phyloP scores from a whole-genome alignment of 2,329 filamentous ascomycete species.

The Polytolypa hystricis region DNA sequence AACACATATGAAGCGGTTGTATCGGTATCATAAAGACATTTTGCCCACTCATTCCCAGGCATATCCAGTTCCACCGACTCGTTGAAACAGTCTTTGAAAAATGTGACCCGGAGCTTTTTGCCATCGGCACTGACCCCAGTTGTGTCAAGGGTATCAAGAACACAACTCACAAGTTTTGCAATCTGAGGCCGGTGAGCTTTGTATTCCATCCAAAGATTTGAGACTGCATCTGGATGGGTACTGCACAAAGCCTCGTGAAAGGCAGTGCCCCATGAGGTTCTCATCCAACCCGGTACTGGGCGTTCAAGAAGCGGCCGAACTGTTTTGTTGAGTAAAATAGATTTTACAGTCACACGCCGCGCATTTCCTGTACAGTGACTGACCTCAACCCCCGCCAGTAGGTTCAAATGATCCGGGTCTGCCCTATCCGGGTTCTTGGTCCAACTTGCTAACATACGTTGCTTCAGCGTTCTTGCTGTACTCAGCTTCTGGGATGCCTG shows the following conservation, averaged over 20 bases:
- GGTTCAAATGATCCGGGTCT: neutral
- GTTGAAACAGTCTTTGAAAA: neutral
- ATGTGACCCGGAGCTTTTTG: neutral
- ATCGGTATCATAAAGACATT: neutral
- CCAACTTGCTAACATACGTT: neutral
- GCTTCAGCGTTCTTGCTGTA: neutral
- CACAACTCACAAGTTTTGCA: neutral
- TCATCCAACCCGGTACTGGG: neutral
- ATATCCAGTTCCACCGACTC: conserved; percentile 1
- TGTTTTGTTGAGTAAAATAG: neutral
- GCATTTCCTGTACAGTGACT: neutral
- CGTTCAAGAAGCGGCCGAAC: neutral
- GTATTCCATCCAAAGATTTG: neutral
- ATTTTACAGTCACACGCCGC: neutral
- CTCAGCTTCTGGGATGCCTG: neutral
- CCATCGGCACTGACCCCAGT: neutral
- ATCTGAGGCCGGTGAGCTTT: neutral
- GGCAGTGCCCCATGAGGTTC: neutral
- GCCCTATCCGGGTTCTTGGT: neutral
- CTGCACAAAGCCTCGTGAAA: conserved; percentile 1
- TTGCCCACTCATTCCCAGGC: neutral
- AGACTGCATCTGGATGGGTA: neutral
- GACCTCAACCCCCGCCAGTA: neutral
- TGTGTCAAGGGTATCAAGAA: neutral
- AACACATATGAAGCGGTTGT: neutral